Conservation (phyloP, 768 basidiomycete species). For the Leccinum rimulosum region DNA sequence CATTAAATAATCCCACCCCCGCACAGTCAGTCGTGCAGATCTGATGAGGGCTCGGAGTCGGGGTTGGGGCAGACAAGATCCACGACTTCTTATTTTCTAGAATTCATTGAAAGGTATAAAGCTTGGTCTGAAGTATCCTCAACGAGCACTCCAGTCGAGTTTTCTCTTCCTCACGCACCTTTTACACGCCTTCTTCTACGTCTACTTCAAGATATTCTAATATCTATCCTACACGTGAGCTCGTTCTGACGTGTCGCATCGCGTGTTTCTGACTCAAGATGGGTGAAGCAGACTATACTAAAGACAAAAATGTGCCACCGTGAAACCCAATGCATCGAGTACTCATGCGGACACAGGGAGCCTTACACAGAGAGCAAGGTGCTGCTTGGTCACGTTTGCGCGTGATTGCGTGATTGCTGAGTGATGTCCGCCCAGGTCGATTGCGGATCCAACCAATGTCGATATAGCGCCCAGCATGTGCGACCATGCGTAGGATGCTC, state of each 20-base stretch:
- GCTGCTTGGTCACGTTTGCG: conserved; percentile 22
- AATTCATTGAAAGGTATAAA: conserved; percentile 23
- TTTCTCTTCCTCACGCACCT: neutral
- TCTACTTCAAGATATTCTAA: conserved; percentile 17
- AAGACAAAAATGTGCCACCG: conserved; percentile 42
- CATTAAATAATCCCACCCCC: conserved; percentile 19
- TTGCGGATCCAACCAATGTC: conserved; percentile 38
- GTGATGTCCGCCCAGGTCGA: conserved; percentile 36
- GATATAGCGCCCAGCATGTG: conserved; percentile 41
- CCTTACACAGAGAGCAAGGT: conserved; percentile 33
- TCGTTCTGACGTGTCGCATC: neutral
- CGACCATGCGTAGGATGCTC: conserved; percentile 36
- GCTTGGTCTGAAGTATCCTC: conserved; percentile 6
- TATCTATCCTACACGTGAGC: conserved; percentile 25
- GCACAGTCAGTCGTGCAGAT: neutral
- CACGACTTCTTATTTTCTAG: conserved; percentile 6
- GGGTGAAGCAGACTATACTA: conserved; percentile 8
- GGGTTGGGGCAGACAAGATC: conserved; percentile 10
- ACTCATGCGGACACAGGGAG: conserved; percentile 39
- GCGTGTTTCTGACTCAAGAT: conserved; percentile 11
- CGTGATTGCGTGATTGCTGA: conserved; percentile 19
- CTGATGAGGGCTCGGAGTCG: conserved; percentile 10
- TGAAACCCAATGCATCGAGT: conserved; percentile 36
- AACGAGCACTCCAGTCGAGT: conserved; percentile 11
- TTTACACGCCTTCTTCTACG: neutral